Evolutionary conservation across 2,329 filamentous ascomycete genomes (phyloP).

Genomic region (Fusarium neocosmosporiellum): DNA sequence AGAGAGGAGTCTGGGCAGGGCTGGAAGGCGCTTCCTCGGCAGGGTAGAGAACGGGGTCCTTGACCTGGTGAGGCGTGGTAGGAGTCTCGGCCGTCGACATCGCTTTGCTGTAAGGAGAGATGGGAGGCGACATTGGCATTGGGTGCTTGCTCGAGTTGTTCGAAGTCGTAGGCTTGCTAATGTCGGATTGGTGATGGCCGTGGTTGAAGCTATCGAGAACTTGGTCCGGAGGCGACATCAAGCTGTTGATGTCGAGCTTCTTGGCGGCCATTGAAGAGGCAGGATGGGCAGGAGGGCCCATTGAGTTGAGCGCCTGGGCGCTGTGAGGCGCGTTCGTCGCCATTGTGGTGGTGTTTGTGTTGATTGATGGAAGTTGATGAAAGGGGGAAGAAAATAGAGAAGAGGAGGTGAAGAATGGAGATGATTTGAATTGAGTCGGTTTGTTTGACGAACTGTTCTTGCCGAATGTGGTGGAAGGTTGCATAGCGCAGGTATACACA

Average conservation of each 20-base stretch:
- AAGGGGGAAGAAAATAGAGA: slow-evolving; percentile 19
- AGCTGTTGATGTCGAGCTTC: slow-evolving; percentile 63
- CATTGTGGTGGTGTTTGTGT: slow-evolving; percentile 39
- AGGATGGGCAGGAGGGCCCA: slow-evolving; percentile 46
- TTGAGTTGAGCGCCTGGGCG: slow-evolving; percentile 38
- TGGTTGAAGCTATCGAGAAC: slow-evolving; percentile 64
- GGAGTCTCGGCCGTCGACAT: slow-evolving; percentile 49
- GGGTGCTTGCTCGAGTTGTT: slow-evolving; percentile 47
- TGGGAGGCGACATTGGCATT: slow-evolving; percentile 66
- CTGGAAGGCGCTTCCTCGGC: slow-evolving; percentile 52
- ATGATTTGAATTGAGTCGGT: slow-evolving; percentile 30
- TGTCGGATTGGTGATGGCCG: slow-evolving; percentile 17
- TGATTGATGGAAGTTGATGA: slow-evolving; percentile 24
- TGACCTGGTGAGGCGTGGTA: slow-evolving; percentile 48
- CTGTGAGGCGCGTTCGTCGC: slow-evolving; percentile 37
- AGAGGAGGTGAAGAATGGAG: slow-evolving; percentile 24
- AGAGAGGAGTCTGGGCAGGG: slow-evolving; percentile 62
- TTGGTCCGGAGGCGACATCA: slow-evolving; percentile 73
- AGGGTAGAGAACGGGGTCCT: slow-evolving; percentile 71
- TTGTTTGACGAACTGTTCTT: slow-evolving; percentile 35
- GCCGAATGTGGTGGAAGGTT: slow-evolving; percentile 49
- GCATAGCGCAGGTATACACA: slow-evolving; percentile 35
- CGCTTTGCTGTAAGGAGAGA: slow-evolving; percentile 61
- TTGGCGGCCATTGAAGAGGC: slow-evolving; percentile 44
- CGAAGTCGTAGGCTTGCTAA: slow-evolving; percentile 29